Conservation (phyloP, 2,329 filamentous ascomycete genomes). For the Dendrostoma leiphaemia region DNA sequence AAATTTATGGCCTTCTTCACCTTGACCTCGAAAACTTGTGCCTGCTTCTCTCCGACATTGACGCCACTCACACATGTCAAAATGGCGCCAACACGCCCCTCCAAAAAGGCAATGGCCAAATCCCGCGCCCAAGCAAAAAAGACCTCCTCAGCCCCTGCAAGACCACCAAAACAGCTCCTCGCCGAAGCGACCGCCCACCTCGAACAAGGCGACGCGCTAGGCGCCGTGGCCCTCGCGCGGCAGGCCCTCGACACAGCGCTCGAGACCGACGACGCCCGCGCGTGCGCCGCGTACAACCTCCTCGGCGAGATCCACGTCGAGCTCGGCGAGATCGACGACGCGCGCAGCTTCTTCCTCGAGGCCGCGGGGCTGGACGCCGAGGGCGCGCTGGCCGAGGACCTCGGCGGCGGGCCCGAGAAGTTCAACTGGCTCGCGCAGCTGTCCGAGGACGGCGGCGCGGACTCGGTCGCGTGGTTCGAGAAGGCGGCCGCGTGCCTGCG, state of each 20-base stretch:
- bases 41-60: too few relatives aligned
- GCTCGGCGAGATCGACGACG: constrained; percentile 74
- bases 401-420: constrained; percentile 86
- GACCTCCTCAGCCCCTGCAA: constrained; percentile 3
- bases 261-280: constrained; percentile 48
- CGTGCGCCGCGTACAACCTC: constrained; percentile 62
- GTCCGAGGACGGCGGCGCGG: constrained; percentile 65
- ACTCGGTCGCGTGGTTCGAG: constrained; percentile 67
- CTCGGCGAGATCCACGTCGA: constrained; percentile 82
- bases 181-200: constrained; percentile 31
- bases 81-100: constrained; percentile 22
- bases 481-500: constrained; percentile 71
- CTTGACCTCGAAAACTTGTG: too few relatives aligned
- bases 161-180: constrained; percentile 27
- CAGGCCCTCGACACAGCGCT: constrained; percentile 43
- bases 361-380: constrained; percentile 76
- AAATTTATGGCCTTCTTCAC: neutral
- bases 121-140: constrained; percentile 13
- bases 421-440: constrained; percentile 94
- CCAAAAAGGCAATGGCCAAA: constrained; percentile 20
- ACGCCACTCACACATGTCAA: neutral
- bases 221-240: constrained; percentile 32
- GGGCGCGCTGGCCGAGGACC: constrained; percentile 65
- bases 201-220: constrained; percentile 31
- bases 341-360: constrained; percentile 67